Base-by-base conservation (phyloP, 2,329 filamentous ascomycete species). In the Colletotrichum melonis region DNA sequence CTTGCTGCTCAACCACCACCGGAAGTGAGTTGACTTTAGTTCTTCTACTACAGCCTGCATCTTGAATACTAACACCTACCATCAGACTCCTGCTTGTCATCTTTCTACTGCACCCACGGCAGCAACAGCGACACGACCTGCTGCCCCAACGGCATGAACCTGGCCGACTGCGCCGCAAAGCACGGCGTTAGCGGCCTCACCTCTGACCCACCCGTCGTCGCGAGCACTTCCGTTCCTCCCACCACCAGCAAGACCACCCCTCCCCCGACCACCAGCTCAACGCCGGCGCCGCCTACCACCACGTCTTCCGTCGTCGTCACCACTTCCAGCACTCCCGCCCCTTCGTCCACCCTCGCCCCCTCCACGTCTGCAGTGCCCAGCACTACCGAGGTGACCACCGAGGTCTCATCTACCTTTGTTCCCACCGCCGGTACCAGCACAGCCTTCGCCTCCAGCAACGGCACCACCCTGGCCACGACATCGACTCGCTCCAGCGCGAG, bases 61-160 rank as follows among this genome's bases (percentile, higher is more conserved):
- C 26, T 5, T 63, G 4, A 28, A 58, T 16, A 59, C 69, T 74
- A 55, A 74, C 71, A 57, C 54, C 52, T 57, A 4, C n/a, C 16
- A 67, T 32, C 65, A 91, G 90, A 90, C 81, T 89, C 90, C 38
- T 92, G 91, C 80, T 86, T 90, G 38, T 80, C 82, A 19, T 89
- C 89, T 63, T 92, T 88, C 84, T 92, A 89, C 85, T 92, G 91
- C 84, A 86, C 89, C n/a, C 84, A 87, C 76, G 87, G 91, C 78
- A 79, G 81, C 65, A 77, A 80, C 57, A 80, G 82, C 67, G 82
- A 85, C 69, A 91, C 90, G 42, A 88, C 88, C 84, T 92, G 91
- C 85, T 92, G 91, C 81, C 89, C 89, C 55, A 82, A 91, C 56
- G 84, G 82, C 74, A 84, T 88, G 84, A 84, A 86, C 74, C 84